Conservation (phyloP, 1,139 yeast species). For the Tardiomyces digboiensis region DNA sequence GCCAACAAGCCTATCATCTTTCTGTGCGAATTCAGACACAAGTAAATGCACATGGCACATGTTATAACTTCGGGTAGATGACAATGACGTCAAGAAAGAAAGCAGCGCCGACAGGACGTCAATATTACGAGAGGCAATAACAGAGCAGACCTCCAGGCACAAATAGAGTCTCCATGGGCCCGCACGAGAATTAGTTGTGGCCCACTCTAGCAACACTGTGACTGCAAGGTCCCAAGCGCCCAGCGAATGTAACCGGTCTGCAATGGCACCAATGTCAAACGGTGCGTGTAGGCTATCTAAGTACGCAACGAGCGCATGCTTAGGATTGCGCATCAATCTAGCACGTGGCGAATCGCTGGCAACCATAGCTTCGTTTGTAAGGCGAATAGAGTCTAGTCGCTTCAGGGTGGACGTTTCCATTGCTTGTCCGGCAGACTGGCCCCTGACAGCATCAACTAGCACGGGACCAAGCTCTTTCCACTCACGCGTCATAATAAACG, state of each 20-base stretch:
- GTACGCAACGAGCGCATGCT: slow-evolving; percentile 11
- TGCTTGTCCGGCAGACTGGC: not conserved
- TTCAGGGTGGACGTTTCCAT: not conserved
- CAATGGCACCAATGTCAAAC: slow-evolving; percentile 10
- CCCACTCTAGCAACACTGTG: slow-evolving; percentile 20
- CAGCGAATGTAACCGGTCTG: slow-evolving; percentile 7
- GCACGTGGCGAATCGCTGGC: slow-evolving; percentile 15
- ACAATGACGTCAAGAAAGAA: slow-evolving; percentile 16
- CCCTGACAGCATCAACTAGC: slow-evolving; percentile 19
- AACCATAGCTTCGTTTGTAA: slow-evolving; percentile 22
- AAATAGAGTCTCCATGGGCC: slow-evolving; percentile 16
- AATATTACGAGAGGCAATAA: slow-evolving; percentile 8
- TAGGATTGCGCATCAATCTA: slow-evolving; percentile 13
- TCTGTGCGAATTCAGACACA: slow-evolving; percentile 44
- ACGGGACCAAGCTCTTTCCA: slow-evolving; percentile 59
- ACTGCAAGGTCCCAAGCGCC: not conserved
- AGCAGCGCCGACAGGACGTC: slow-evolving; percentile 20
- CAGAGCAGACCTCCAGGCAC: slow-evolving; percentile 16
- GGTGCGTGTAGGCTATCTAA: slow-evolving; percentile 15
- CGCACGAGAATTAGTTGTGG: slow-evolving; percentile 15
- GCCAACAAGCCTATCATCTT: slow-evolving; percentile 44
- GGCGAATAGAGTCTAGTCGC: slow-evolving; percentile 5
- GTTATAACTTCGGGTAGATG: slow-evolving; percentile 9
- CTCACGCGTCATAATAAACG: slow-evolving; percentile 65
- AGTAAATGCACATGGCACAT: slow-evolving; percentile 38